Base-by-base conservation (phyloP, 139 green algal species). In the Chlorella vulgaris region DNA sequence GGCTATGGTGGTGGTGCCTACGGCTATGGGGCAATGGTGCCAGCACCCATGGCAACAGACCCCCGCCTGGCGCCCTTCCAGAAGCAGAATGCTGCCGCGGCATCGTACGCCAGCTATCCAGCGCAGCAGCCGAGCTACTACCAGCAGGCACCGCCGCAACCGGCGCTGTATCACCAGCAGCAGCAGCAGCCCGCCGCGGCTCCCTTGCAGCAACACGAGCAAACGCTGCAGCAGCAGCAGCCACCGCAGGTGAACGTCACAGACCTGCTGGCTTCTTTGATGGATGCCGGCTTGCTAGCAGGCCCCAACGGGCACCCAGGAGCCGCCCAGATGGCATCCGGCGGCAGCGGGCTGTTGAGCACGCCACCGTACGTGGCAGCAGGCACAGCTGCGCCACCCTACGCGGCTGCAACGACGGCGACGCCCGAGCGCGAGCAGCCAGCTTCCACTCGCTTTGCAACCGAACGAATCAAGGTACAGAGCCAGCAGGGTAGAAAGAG, bases 391-490 rank as follows among this genome's bases (percentile, higher is more conserved):
- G 63, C 69, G 69, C 69, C 69, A 43, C 43, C 43, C 13, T 65
- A 77, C n/a, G 69, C 29, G 13, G 26, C 43, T 5, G n/a, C 69
- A n/a, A n/a, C 67, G 38, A 43, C 39, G 5, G 66, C 60, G 28
- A 77, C 71, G 35, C 71, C 81, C 2, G 38, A 60, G 40, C 65
- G 43, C 6, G 51, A 78, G 66, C 66, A 71, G 67, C 65, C 71
- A 43, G 40, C 75, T 38, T 67, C 75, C 19, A 43, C 70, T 15
- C 50, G 47, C 38, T 69, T 78, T 50, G 50, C 60, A 5, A 42
- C 68, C 43, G 76, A 83, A n/a, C 35, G 68, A 26, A 74, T 81
- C 43, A 75, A 85, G 71, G 73, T 81, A 77, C 74, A 76, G 55
- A 65, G 47, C 47, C 47, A 58, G 47, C 47, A 24, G 47, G 47